These are phyloP conservation scores for Barnettozyma hawaiiensis DNA, from an alignment of 1,139 yeast species.

Conservation along the genomic window DNA sequence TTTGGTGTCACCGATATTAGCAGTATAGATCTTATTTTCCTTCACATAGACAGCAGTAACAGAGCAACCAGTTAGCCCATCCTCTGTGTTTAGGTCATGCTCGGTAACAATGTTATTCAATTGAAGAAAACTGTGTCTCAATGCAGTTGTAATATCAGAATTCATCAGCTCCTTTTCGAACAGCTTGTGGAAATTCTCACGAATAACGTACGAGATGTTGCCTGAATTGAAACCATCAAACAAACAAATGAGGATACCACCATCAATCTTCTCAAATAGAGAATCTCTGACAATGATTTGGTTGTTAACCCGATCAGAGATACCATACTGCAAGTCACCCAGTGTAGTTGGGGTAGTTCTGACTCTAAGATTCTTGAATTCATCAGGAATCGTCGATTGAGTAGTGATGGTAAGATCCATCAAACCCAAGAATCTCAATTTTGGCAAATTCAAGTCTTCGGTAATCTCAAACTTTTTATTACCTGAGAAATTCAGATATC, in stretches of 20 bases:
- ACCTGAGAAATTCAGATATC: conserved; percentile 84
- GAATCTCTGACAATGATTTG: conserved; percentile 76
- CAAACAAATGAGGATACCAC: conserved; percentile 71
- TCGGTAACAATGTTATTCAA: conserved; percentile 77
- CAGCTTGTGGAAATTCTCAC: conserved; percentile 60
- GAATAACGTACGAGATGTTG: conserved; percentile 65
- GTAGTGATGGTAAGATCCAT: conserved; percentile 95
- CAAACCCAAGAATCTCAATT: conserved; percentile 71
- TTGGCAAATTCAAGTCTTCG: conserved; percentile 74
- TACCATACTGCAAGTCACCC: conserved; percentile 79
- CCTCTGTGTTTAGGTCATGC: conserved; percentile 47
- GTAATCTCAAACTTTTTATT: conserved; percentile 83
- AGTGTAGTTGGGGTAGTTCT: conserved; percentile 88
- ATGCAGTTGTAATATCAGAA: conserved; percentile 53
- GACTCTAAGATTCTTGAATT: conserved; percentile 73
- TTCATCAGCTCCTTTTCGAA: conserved; percentile 60
- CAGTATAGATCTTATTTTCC: conserved; percentile 67
- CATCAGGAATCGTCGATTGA: conserved; percentile 74
- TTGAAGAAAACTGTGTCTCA: conserved; percentile 71
- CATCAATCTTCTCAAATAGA: conserved; percentile 83
- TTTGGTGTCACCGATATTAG: conserved; percentile 88
- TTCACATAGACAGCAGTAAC: conserved; percentile 76
- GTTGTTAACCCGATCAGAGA: conserved; percentile 79
- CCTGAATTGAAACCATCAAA: conserved; percentile 88
- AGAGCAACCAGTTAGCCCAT: conserved; percentile 79